Evolutionary conservation across 495 filamentous ascomycete genomes (phyloP), one percentile per base, ranked within the genome.

Genomic region (Peziza echinospora): DNA sequence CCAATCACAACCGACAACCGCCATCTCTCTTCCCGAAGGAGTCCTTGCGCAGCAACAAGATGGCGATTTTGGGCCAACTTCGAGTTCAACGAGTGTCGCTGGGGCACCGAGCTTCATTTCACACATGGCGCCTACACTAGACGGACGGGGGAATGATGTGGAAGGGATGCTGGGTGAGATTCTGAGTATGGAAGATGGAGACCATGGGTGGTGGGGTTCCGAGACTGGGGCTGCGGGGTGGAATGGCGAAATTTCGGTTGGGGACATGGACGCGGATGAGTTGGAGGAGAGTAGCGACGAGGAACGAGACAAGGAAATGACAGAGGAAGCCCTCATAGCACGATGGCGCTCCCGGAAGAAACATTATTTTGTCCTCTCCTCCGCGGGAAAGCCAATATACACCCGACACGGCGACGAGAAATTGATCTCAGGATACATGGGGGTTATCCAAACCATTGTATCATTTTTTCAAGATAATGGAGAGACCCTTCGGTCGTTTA

Each of bases 331-430:
- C 22, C 41, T 57, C 51, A 43, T 57, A 39, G 47, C 41, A 8
- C 47, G 51, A 23, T 60, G 58, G 51, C 47, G 57, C 48, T 51
- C 60, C 19, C 91, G 93, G 60, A 67, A 83, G 50, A 99, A 99
- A 60, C 89, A 99, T 61, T 99, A 89, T 58, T 68, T 99, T 53
- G 92, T 99, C 54, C 67, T 99, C 0, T 94, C 91, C 2, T 84
- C 83, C 9, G 89, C 91, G 24, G 91, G 91, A n/a, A 99, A 99
- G 59, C 91, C 91, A 4, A 87, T 99, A 28, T 99, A 84, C 62
- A 93, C 83, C 48, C 71, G 91, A 47, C 84, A 99, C 60, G 91
- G 91, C 21, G 84, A 93, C 50, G 72, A 91, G 50, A 75, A 77
- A 17, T 64, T 96, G 26, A 79, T 94, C 52, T 93, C 84, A 43